Percentiles rank a stretch among this genome's conserved stretches.
Evolutionary conservation across 2,329 filamentous ascomycete genomes (phyloP).

Genomic region (Colletotrichum lindemuthianum): DNA sequence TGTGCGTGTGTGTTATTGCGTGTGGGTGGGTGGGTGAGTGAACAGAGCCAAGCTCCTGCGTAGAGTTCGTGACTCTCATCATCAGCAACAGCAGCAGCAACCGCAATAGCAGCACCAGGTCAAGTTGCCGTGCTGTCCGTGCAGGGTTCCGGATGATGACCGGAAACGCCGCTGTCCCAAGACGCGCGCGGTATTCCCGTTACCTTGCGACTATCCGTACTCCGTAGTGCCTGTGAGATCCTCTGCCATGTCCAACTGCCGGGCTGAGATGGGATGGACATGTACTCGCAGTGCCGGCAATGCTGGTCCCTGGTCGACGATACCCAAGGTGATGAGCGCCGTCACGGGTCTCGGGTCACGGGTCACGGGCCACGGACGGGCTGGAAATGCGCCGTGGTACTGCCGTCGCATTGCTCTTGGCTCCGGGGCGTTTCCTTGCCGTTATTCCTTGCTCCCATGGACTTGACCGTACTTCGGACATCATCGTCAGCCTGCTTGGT

Average conservation of each 20-base stretch:
- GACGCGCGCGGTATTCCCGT: neutral
- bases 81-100: slow-evolving; percentile 1
- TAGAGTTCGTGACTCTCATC: slow-evolving; percentile 3
- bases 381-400: neutral
- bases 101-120: neutral
- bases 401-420: slow-evolving; percentile 8
- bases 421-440: slow-evolving; percentile 13
- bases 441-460: neutral
- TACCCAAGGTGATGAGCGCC: neutral
- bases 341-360: slow-evolving; percentile 7
- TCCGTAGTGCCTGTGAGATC: neutral
- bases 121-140: slow-evolving; percentile 3
- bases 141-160: slow-evolving; percentile 18
- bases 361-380: neutral
- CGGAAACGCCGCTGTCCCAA: slow-evolving; percentile 4
- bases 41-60: too few relatives aligned
- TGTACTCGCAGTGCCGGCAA: slow-evolving; percentile 9
- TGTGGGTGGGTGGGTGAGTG: too few relatives aligned
- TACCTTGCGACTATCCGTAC: neutral
- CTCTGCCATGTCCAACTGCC: slow-evolving; percentile 21
- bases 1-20: too few relatives aligned
- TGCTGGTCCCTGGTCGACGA: slow-evolving; percentile 19
- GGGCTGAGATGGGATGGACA: slow-evolving; percentile 2
- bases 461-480: too few relatives aligned
- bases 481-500: too few relatives aligned